These are phyloP conservation scores for Drechslera avenae DNA, from an alignment of 2,329 filamentous ascomycete species.

Conservation along the genomic window DNA sequence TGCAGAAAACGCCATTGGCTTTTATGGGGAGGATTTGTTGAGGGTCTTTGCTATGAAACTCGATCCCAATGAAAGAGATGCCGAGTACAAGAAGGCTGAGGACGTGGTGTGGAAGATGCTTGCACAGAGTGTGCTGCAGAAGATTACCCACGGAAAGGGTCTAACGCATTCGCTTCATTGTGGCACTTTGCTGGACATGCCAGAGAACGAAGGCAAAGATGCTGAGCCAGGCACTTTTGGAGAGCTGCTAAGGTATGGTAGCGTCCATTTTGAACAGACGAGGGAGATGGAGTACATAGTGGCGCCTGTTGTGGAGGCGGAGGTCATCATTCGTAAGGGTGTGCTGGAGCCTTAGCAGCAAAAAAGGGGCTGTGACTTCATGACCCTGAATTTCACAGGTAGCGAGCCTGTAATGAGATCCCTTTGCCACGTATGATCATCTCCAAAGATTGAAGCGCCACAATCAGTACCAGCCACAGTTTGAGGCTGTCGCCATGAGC, in stretches of 20 bases:
- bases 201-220: slow-evolving; percentile 43
- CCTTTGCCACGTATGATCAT: not conserved
- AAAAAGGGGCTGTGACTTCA: not conserved
- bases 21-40: slow-evolving; percentile 30
- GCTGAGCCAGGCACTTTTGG: slow-evolving; percentile 43
- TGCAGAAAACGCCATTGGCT: slow-evolving; percentile 35
- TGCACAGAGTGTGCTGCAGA: slow-evolving; percentile 42
- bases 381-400: not conserved
- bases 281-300: slow-evolving; percentile 35
- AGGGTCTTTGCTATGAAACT: slow-evolving; percentile 31
- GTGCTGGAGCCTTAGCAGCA: slow-evolving; percentile 15
- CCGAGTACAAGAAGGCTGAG: slow-evolving; percentile 38
- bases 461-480: no score
- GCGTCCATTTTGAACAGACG: slow-evolving; percentile 44
- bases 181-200: slow-evolving; percentile 38
- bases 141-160: slow-evolving; percentile 45
- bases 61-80: slow-evolving; percentile 29
- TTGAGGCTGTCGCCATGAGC: no score
- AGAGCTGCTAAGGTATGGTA: slow-evolving; percentile 45
- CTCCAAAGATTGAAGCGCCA: no score
- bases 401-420: not conserved
- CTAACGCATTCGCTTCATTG: slow-evolving; percentile 30
- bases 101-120: slow-evolving; percentile 37
- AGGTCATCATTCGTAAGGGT: slow-evolving; percentile 29
- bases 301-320: slow-evolving; percentile 12